These are phyloP conservation scores for Stachybotrys echinatus DNA, from an alignment of 2,329 filamentous ascomycete genomes.

Conservation along the genomic window DNA sequence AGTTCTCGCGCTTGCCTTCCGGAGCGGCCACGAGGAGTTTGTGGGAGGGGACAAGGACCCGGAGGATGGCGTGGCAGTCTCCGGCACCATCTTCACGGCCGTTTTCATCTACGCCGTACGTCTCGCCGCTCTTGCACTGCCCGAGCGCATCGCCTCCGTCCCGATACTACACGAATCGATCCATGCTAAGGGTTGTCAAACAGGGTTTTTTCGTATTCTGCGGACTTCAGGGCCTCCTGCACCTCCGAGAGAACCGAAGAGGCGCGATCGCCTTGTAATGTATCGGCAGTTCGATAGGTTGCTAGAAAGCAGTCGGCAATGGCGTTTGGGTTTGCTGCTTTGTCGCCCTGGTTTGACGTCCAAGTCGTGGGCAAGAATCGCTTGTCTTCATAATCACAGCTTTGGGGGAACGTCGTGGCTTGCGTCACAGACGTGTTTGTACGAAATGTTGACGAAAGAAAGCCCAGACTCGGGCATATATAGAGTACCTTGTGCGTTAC, in stretches of 20 bases:
- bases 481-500: too few relatives aligned
- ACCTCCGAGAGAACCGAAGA: constrained; percentile 74
- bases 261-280: constrained; percentile 72
- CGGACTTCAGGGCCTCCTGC: constrained; percentile 80
- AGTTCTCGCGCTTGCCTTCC: constrained; percentile 66
- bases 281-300: neutral
- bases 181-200: neutral
- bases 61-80: constrained; percentile 70
- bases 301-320: neutral
- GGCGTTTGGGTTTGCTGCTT: constrained; percentile 17
- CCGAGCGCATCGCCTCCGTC: neutral
- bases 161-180: too few relatives aligned
- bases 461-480: too few relatives aligned
- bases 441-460: too few relatives aligned
- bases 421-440: neutral
- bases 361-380: neutral
- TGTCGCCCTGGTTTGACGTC: neutral
- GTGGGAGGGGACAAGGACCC: constrained; percentile 70
- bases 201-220: constrained; percentile 91
- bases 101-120: constrained; percentile 85
- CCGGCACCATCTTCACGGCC: constrained; percentile 79
- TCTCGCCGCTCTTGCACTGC: constrained; percentile 15
- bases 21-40: constrained; percentile 74
- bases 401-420: neutral
- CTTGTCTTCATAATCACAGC: neutral